Conservation (phyloP, 805 yeast species). For the Barnettozyma sp. region DNA sequence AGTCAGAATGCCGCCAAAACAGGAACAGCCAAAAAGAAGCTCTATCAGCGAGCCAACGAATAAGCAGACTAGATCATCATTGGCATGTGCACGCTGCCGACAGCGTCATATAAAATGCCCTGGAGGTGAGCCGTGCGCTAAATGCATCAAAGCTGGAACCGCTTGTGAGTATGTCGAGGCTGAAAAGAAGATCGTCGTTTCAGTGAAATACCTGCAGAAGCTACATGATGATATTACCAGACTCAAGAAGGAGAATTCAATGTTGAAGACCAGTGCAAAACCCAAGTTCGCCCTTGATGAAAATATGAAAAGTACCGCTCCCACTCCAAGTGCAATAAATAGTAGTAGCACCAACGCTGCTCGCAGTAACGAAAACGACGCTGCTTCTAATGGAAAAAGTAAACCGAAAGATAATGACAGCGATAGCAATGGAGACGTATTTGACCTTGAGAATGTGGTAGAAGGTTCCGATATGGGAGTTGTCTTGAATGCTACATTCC, state of each 20-base stretch:
- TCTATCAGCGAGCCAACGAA: conserved; percentile 11
- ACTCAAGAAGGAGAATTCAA: conserved; percentile 59
- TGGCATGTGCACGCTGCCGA: conserved; percentile 56
- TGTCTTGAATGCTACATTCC: conserved; percentile 23
- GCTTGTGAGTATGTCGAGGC: conserved; percentile 68
- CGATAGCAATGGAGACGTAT: not conserved
- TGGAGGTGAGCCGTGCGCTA: conserved; percentile 67
- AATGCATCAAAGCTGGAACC: conserved; percentile 48
- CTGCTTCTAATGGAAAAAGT: not conserved
- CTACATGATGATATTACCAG: conserved; percentile 62
- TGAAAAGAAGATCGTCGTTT: conserved; percentile 64
- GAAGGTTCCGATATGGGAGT: conserved; percentile 21
- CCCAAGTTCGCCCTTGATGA: conserved; percentile 1
- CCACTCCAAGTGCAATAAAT: no score
- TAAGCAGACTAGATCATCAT: conserved; percentile 20
- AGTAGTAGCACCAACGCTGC: no score
- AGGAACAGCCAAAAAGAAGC: no score
- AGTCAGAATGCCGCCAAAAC: no score
- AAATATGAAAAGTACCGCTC: no score
- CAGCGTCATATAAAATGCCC: conserved; percentile 71
- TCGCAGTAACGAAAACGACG: no score
- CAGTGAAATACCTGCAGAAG: conserved; percentile 60
- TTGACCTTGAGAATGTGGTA: conserved; percentile 14
- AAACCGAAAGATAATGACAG: not conserved
- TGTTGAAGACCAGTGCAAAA: conserved; percentile 30